Conservation (phyloP, 148 eudicot species). For the Chenopodium album region DNA sequence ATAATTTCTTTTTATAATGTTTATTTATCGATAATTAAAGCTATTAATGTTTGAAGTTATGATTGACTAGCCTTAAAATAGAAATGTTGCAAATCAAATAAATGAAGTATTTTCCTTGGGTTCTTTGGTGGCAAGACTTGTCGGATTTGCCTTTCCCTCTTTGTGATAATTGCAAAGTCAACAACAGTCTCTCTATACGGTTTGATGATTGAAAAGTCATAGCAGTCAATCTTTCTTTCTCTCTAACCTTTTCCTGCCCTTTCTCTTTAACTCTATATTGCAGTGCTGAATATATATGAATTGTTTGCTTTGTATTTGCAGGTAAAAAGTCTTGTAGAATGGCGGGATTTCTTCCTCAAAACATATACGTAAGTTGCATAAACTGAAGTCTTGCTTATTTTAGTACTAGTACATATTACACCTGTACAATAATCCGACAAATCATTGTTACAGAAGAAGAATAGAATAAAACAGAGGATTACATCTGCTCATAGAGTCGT, state of each 20-base stretch:
- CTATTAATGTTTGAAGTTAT: too few relatives aligned
- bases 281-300: background rate
- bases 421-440: background rate
- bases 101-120: background rate
- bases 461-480: too few relatives aligned
- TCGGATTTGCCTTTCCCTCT: background rate
- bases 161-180: too few relatives aligned
- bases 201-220: too few relatives aligned
- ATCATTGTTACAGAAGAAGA: background rate
- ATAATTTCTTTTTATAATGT: too few relatives aligned
- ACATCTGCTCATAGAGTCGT: too few relatives aligned
- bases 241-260: background rate
- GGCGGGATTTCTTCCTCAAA: constrained; percentile 80
- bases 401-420: background rate
- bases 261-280: background rate
- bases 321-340: constrained; percentile 91
- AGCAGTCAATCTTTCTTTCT: too few relatives aligned
- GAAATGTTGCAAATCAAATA: too few relatives aligned
- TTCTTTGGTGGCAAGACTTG: background rate
- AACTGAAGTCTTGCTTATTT: constrained; percentile 1
- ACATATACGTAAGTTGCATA: constrained; percentile 61
- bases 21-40: too few relatives aligned
- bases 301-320: constrained; percentile 29
- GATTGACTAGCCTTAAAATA: too few relatives aligned
- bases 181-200: too few relatives aligned